Evolutionary conservation across 2,329 filamentous ascomycete genomes (phyloP), one percentile per base, ranked within the genome.

Genomic region (Zasmidium citrigriseum): DNA sequence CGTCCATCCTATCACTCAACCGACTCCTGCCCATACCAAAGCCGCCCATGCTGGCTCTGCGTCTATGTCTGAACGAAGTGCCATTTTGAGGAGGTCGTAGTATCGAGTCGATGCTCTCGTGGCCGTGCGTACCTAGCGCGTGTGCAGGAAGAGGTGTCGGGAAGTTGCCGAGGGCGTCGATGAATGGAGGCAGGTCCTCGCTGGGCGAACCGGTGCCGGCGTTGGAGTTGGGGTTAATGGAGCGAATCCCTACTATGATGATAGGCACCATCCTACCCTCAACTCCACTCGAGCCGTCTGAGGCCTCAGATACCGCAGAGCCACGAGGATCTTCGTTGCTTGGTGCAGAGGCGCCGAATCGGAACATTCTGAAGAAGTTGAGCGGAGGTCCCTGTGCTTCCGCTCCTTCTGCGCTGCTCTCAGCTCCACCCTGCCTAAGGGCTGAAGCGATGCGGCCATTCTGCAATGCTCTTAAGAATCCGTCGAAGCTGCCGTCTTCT

Each of bases 301-400:
- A 51, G 47, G 47, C 52, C 41, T 41, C 50, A 29, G 52, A 49
- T 51, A 55, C 47, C 7, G 52, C 29, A 52, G 58, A 66, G 46
- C 68, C 68, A 14, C 67, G 68, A 41, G 44, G 64, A 29, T 54
- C 65, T 55, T 62, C 65, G 27, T 62, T 61, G 48, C 60, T 69
- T 62, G 51, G 66, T 9, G 20, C 52, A 12, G 81, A 78, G 54
- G 85, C 83, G 49, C 84, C 83, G 72, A 89, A 89, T 48, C 86
- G 78, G 71, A 89, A 89, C 73, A 89, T 87, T 57, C 86, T 78
- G 72, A 89, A 83, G 70, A 89, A 88, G 69, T 89, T 89, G 59
- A 89, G 77, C 3, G 86, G 84, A 11, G 82, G 78, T 25, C 65
- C 64, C n/a, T 59, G 62, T 16, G 77, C 76, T 38, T 77, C 77